A percentile compares a stretch with the other conserved stretches of the same genome.
Conservation (phyloP, 352 stramenopile genomes). For the Pythium insidiosum region DNA sequence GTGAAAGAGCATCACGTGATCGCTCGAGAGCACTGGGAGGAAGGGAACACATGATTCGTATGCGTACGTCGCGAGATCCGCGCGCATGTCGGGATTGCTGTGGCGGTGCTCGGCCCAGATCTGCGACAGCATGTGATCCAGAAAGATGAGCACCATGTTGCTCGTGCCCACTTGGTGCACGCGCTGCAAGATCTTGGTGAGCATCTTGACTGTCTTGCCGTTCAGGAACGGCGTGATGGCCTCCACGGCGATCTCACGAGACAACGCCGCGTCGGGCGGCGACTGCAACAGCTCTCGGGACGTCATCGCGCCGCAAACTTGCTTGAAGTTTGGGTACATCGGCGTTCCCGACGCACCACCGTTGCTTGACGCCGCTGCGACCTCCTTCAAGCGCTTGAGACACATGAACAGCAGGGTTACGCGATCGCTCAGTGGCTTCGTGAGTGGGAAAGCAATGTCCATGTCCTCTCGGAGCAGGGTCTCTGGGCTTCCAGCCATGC, state of each 20-base stretch:
- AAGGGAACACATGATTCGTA: slow-evolving; percentile 64
- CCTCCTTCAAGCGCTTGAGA: slow-evolving; percentile 64
- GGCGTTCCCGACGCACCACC: neutral
- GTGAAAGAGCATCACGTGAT: slow-evolving; percentile 63
- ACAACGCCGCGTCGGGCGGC: slow-evolving; percentile 1
- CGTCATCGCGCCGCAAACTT: slow-evolving; percentile 30
- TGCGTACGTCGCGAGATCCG: slow-evolving; percentile 47
- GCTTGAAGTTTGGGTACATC: slow-evolving; percentile 39
- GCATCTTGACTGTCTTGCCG: slow-evolving; percentile 51
- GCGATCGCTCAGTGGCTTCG: slow-evolving; percentile 41
- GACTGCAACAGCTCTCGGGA: slow-evolving; percentile 26
- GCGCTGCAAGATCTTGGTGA: slow-evolving; percentile 71
- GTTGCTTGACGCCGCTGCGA: slow-evolving; percentile 14
- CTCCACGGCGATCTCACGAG: slow-evolving; percentile 24
- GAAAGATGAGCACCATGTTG: slow-evolving; percentile 58
- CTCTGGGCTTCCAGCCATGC: slow-evolving; percentile 11
- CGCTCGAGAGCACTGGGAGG: slow-evolving; percentile 47
- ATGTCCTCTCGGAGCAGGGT: neutral
- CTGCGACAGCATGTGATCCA: slow-evolving; percentile 31
- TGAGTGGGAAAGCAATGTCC: slow-evolving; percentile 25
- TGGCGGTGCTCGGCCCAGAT: slow-evolving; percentile 39
- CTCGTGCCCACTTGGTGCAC: slow-evolving; percentile 48
- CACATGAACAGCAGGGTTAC: slow-evolving; percentile 73
- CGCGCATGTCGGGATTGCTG: slow-evolving; percentile 7
- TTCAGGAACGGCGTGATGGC: slow-evolving; percentile 44